Base-by-base conservation (phyloP, 441 rosid genomes). In the Croton laevigatus region DNA sequence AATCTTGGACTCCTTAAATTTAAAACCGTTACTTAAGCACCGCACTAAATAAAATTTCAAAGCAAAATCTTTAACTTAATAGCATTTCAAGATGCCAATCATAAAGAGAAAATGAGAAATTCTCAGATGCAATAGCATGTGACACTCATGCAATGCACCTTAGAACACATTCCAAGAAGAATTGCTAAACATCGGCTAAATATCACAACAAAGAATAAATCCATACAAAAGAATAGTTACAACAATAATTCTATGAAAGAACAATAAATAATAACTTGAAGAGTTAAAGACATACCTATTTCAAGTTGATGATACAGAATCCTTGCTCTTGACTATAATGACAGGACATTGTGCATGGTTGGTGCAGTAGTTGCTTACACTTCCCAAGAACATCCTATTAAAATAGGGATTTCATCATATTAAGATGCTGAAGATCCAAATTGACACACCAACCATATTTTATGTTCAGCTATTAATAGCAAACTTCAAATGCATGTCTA, bases 281-380 rank as follows among this genome's bases (percentile, higher is more conserved):
- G 20, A 22, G 11, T 59, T 19, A 49, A 17, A 61, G 62, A 16
- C 9, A 63, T 79, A 79, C 83, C 73, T 77, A 6, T 34, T 79
- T 76, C 76, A 53, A 66, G 72, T n/a, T 67, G n/a, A 66, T 36
- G 88, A 68, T 63, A 84, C 71, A 52, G 73, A 46, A 14, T 66
- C 87, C 49, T 84, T 84, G 75, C 81, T 86, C 85, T 94, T 94
- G 69, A 88, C 73, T 14, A 94, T 79, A 42, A 89, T 64, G 65
- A 91, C 95, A 19, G 97, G 94, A 66, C 98, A 90, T 64, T 76
- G 87, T 3, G 87, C 90, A 27, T 89, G 89, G 80, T 87, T 91
- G 82, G 92, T 69, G 70, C 97, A 91, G 76, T 88, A 91, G 87
- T 88, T 91, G 88, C 98, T 94, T 74, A 91, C 97, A 63, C 97